A percentile compares a stretch with the other conserved stretches of the same genome.
Evolutionary conservation across 2,329 filamentous ascomycete genomes (phyloP).

Genomic region (Exophiala sp.): DNA sequence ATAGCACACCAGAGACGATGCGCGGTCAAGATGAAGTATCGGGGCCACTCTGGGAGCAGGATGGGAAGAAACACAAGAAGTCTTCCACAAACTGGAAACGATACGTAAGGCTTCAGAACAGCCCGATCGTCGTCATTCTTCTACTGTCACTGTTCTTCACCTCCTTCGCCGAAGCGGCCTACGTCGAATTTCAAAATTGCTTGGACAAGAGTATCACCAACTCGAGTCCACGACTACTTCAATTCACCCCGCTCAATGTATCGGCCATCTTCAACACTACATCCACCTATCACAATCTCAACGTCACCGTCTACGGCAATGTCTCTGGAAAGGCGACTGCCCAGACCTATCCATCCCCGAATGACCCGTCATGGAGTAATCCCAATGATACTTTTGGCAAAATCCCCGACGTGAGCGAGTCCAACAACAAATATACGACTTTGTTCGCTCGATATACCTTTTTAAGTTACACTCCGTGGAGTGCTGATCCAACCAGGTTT

Average conservation of each 20-base stretch:
- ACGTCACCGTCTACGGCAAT: slow-evolving; percentile 83
- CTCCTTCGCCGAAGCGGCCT: slow-evolving; percentile 50
- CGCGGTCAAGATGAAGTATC: too few species aligned
- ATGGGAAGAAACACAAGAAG: neutral
- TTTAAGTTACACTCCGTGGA: slow-evolving; percentile 70
- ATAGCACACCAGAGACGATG: too few species aligned
- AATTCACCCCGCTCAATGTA: slow-evolving; percentile 74
- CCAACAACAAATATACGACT: slow-evolving; percentile 65
- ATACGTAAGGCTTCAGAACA: neutral
- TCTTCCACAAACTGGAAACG: neutral
- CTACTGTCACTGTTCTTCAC: slow-evolving; percentile 5
- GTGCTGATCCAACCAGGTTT: slow-evolving; percentile 56
- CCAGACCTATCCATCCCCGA: slow-evolving; percentile 57
- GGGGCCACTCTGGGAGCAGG: neutral
- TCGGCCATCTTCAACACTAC: slow-evolving; percentile 69
- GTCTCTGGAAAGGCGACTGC: slow-evolving; percentile 68
- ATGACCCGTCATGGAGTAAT: slow-evolving; percentile 62
- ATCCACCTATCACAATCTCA: slow-evolving; percentile 61
- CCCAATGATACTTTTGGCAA: slow-evolving; percentile 65
- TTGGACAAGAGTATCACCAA: slow-evolving; percentile 59
- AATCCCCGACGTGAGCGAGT: slow-evolving; percentile 63
- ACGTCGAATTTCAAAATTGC: slow-evolving; percentile 81
- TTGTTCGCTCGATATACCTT: slow-evolving; percentile 69
- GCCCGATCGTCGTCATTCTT: neutral
- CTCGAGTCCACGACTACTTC: slow-evolving; percentile 60